Evolutionary conservation across 768 basidiomycete species (phyloP).

Genomic region (Mycena chlorophos): DNA sequence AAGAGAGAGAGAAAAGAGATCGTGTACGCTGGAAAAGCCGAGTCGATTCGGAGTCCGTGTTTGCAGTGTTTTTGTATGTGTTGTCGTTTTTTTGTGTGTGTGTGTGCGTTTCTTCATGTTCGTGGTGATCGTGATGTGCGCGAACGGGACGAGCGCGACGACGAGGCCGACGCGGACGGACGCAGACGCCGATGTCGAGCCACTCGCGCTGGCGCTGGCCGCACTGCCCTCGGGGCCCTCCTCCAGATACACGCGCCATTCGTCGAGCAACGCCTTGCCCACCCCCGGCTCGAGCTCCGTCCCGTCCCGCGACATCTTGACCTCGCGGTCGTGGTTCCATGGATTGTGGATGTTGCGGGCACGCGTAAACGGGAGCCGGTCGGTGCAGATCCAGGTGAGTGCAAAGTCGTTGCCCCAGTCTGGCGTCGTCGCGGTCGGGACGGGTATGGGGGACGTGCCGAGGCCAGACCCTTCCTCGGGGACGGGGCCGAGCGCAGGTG

Average conservation of each 20-base stretch:
- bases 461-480: constrained; percentile 6
- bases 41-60: too few relatives aligned
- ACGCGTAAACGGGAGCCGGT: constrained; percentile 69
- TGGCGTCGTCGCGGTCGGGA: constrained; percentile 2
- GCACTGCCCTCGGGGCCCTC: constrained; percentile 5
- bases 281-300: constrained; percentile 87
- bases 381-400: constrained; percentile 78
- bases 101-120: too few relatives aligned
- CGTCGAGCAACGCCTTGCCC: constrained; percentile 65
- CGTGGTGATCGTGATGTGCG: too few relatives aligned
- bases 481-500: constrained; percentile 8
- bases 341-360: constrained; percentile 84
- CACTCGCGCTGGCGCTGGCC: not conserved
- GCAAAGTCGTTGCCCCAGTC: constrained; percentile 79
- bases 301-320: constrained; percentile 85
- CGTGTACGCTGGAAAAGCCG: too few relatives aligned
- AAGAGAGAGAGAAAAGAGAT: too few relatives aligned
- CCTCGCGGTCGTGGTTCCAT: constrained; percentile 86
- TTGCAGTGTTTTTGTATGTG: too few relatives aligned
- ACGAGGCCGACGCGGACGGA: constrained; percentile 11
- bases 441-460: not conserved
- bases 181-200: too few relatives aligned
- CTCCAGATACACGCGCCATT: constrained; percentile 53
- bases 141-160: not conserved
- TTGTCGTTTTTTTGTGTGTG: too few relatives aligned